phyloP scores from a whole-genome alignment of 768 basidiomycete species.

The Clathrus columnatus region DNA sequence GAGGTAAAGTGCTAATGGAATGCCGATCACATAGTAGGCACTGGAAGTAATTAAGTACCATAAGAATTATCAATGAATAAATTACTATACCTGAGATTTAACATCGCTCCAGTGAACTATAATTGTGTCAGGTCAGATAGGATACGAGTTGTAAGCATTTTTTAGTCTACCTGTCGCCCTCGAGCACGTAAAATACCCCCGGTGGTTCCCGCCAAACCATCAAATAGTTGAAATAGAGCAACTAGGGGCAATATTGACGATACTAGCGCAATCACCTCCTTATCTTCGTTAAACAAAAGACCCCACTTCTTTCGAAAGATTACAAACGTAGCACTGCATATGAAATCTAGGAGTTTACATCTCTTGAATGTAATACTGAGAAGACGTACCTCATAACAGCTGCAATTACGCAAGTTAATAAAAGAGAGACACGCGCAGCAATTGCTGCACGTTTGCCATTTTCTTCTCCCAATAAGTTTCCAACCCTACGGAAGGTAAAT shows the following conservation, averaged over 20 bases:
- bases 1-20: slow-evolving; percentile 76
- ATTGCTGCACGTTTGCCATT: slow-evolving; percentile 65
- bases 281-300: slow-evolving; percentile 64
- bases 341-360: not conserved
- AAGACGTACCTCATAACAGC: slow-evolving; percentile 48
- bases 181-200: slow-evolving; percentile 75
- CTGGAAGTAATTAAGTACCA: slow-evolving; percentile 23
- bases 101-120: slow-evolving; percentile 62
- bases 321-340: slow-evolving; percentile 41
- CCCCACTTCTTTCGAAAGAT: slow-evolving; percentile 60
- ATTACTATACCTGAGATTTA: slow-evolving; percentile 59
- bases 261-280: slow-evolving; percentile 48
- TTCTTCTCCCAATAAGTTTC: slow-evolving; percentile 79
- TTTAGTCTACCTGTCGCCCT: slow-evolving; percentile 54
- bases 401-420: slow-evolving; percentile 59
- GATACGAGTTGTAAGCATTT: not conserved
- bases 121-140: not conserved
- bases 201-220: slow-evolving; percentile 59
- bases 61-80: not conserved
- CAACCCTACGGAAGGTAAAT: slow-evolving; percentile 43
- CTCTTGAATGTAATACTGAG: not conserved
- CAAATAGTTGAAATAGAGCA: slow-evolving; percentile 77
- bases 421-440: slow-evolving; percentile 53
- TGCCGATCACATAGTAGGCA: slow-evolving; percentile 76
- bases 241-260: slow-evolving; percentile 68